Percentiles rank a stretch among this genome's conserved stretches.
Conservation (phyloP, 2,329 filamentous ascomycete genomes). For the Cladophialophora bantiana region DNA sequence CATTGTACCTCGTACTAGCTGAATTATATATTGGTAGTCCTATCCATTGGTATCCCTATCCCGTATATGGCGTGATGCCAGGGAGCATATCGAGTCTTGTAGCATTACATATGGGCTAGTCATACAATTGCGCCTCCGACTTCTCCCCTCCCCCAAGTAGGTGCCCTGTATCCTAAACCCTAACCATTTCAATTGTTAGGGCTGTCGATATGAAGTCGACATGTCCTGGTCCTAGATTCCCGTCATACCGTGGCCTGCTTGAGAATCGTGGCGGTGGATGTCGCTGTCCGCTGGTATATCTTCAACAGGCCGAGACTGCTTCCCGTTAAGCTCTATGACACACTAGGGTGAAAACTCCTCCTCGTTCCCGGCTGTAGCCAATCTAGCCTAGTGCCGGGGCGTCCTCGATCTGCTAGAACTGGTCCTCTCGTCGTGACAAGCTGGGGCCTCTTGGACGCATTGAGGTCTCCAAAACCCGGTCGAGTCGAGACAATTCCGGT, state of each 20-base stretch:
- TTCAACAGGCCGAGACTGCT: background rate
- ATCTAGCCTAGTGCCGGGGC: background rate
- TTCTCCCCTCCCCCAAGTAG: background rate
- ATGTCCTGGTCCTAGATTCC: background rate
- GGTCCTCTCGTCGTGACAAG: background rate
- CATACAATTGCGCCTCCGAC: conserved; percentile 12
- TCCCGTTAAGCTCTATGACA: background rate
- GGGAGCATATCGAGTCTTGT: conserved; percentile 3
- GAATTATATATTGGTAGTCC: background rate
- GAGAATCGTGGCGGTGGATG: background rate
- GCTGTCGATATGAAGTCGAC: background rate
- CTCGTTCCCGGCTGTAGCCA: background rate
- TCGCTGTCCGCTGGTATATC: background rate
- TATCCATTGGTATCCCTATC: background rate
- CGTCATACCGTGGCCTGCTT: background rate
- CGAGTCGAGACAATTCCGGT: background rate
- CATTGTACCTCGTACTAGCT: background rate
- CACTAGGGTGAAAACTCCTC: background rate
- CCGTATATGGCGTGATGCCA: background rate
- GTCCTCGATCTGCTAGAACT: background rate
- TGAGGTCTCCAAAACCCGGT: background rate
- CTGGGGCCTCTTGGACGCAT: background rate
- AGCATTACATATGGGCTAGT: conserved; percentile 18
- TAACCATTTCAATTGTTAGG: background rate
- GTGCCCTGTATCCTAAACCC: background rate